Percentiles rank a stretch among this genome's conserved stretches.
These are phyloP conservation scores for Nepenthes gracilis DNA, from an alignment of 148 eudicot genomes.

Conservation along the genomic window DNA sequence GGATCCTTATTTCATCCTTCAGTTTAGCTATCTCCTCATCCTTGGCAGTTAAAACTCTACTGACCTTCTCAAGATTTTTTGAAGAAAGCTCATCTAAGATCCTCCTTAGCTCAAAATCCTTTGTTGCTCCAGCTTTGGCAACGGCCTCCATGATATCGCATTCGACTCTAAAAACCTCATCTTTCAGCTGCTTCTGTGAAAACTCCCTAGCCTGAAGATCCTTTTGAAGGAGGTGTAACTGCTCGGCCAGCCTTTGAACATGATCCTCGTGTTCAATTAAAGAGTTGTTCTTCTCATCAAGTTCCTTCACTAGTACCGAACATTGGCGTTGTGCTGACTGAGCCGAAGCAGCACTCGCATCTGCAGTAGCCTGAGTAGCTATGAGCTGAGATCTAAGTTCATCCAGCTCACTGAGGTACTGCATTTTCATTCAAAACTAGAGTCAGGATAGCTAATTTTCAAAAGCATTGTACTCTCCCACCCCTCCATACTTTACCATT, in stretches of 20 bases:
- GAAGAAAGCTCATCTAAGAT: constrained; percentile 78
- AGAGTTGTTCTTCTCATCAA: constrained; percentile 58
- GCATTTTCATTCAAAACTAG: constrained; percentile 2
- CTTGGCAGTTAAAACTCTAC: constrained; percentile 53
- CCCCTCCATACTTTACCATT: too few species aligned
- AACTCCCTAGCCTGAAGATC: constrained; percentile 70
- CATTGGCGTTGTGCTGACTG: constrained; percentile 79
- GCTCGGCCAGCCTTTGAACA: constrained; percentile 66
- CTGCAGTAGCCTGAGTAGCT: constrained; percentile 63
- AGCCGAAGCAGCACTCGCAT: constrained; percentile 79
- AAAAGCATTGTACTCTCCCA: not conserved
- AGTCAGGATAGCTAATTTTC: not conserved
- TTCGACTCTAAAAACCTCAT: constrained; percentile 73
- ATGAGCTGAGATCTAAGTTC: constrained; percentile 58
- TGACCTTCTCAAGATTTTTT: constrained; percentile 63
- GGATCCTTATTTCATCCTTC: constrained; percentile 64
- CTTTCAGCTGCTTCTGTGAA: constrained; percentile 78
- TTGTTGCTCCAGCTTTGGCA: constrained; percentile 52
- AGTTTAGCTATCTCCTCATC: constrained; percentile 75
- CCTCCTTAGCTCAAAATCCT: constrained; percentile 61
- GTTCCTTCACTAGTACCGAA: constrained; percentile 43
- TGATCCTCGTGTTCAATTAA: constrained; percentile 71
- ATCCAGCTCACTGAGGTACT: constrained; percentile 76
- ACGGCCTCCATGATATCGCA: constrained; percentile 79
- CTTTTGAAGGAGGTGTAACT: constrained; percentile 60